Evolutionary conservation across 2,329 filamentous ascomycete genomes (phyloP).

Genomic region (Xylariaceae sp.): DNA sequence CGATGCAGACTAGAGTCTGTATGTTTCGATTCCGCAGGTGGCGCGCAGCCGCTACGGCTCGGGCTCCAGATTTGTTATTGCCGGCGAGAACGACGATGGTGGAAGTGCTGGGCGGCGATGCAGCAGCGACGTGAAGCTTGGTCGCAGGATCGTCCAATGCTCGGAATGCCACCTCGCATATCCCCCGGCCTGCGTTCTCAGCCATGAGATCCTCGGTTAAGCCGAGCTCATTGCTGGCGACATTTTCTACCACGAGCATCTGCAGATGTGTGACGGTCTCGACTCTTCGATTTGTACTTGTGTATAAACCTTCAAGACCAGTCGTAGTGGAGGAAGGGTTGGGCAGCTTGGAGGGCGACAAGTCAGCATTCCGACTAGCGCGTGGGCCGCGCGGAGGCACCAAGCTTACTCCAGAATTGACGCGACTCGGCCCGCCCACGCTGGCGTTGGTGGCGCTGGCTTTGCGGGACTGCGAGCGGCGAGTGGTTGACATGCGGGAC

Average conservation of each 20-base stretch:
- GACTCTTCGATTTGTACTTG: conserved; percentile 51
- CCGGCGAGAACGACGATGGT: conserved; percentile 77
- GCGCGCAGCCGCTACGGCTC: conserved; percentile 79
- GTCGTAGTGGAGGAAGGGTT: conserved; percentile 31
- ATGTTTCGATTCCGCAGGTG: conserved; percentile 82
- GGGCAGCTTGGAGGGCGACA: conserved; percentile 13
- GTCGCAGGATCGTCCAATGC: conserved; percentile 62
- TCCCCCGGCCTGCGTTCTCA: conserved; percentile 84
- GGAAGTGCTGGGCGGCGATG: conserved; percentile 29
- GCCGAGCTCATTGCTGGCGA: conserved; percentile 81
- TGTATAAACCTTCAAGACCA: conserved; percentile 44
- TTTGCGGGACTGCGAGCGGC: conserved; percentile 55
- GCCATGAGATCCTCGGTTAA: conserved; percentile 86
- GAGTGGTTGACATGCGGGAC: conserved; percentile 45
- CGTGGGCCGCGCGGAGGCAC: not conserved
- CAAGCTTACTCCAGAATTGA: conserved; percentile 44
- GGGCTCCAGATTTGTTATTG: conserved; percentile 86
- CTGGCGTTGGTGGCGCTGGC: conserved; percentile 39
- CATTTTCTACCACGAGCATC: conserved; percentile 89
- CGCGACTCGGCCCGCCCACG: conserved; percentile 10
- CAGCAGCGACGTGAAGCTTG: conserved; percentile 45
- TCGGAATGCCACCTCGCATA: conserved; percentile 76
- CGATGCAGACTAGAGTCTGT: conserved; percentile 76
- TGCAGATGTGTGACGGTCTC: conserved; percentile 70
- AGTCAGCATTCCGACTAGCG: too few relatives aligned